Base-by-base conservation (phyloP, 257 asterid genomes). In the Solanum sejunctum region DNA sequence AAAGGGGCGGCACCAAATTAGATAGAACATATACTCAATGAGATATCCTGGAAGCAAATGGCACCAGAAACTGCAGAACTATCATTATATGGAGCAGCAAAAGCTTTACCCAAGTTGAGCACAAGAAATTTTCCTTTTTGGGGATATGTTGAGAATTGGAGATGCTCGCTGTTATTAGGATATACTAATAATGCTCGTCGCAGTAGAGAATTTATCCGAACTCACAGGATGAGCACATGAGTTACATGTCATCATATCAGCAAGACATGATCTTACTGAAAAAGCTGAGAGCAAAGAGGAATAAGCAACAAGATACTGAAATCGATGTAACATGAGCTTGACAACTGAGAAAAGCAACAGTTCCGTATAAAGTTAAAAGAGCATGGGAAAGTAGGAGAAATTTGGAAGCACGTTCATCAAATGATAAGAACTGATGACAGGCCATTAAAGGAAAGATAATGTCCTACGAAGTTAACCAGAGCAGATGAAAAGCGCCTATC, bases 401-500 rank as follows among this genome's bases (percentile, higher is more conserved):
- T 84, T 81, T 69, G 83, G 88, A 86, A 86, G 85, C 55, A 47
- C 47, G 11, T 36, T 80, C 75, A 69, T 32, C 81, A 84, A 84
- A 77, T 23, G 79, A 23, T 43, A 84, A 82, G 89, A 84, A 72
- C 84, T 56, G 85, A 81, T 81, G 54, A 84, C 55, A 85, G 66
- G 52, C 36, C 39, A 36, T 69, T 87, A 69, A 91, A 83, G 93
- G 92, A 89, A 87, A 88, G 92, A 91, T 75, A 89, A 26, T 36
- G 67, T 84, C 94, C 91, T 86, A 89, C 72, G 69, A 86, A 87
- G 84, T 86, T 86, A 89, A 69, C 28, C 82, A 85, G 88, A 89
- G 88, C 90, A 86, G 60, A 89, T 91, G 72, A 85, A 85, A 84
- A 89, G 75, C 78, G 63, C 82, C 88, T 88, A 88, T 85, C 85